Conservation (phyloP, 331 rosid species). For the Malus hybrid region DNA sequence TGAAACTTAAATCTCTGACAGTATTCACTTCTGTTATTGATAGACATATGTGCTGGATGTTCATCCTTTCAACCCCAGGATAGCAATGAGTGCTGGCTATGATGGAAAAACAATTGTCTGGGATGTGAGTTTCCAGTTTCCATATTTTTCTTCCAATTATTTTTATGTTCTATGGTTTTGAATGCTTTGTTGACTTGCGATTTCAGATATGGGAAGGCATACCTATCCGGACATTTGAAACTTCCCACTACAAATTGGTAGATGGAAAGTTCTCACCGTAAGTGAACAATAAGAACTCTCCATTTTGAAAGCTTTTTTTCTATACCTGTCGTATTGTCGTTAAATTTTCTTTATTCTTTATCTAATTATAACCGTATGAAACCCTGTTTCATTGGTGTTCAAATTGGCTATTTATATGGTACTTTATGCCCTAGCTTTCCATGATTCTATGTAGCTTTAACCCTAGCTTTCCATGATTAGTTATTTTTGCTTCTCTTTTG, state of each 20-base stretch:
- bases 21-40: conserved; percentile 16
- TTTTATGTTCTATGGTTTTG: conserved; percentile 8
- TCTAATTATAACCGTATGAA: neutral
- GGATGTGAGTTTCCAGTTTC: conserved; percentile 79
- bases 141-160: conserved; percentile 8
- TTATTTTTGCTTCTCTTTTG: neutral
- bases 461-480: neutral
- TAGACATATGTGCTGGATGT: conserved; percentile 99
- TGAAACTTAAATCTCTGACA: conserved; percentile 4
- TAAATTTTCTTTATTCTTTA: neutral
- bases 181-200: conserved; percentile 15
- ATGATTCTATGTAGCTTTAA: neutral
- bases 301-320: neutral
- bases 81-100: conserved; percentile 99
- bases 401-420: neutral
- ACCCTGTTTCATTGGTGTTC: neutral
- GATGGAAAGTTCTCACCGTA: conserved; percentile 99
- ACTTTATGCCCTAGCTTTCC: neutral
- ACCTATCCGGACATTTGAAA: conserved; percentile 70
- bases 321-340: neutral
- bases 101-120: conserved; percentile 96
- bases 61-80: conserved; percentile 97
- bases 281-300: conserved; percentile 26
- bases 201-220: conserved; percentile 96
- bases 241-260: conserved; percentile 80